Base-by-base conservation (phyloP, 768 basidiomycete species). In the Tubosaeta sp. region DNA sequence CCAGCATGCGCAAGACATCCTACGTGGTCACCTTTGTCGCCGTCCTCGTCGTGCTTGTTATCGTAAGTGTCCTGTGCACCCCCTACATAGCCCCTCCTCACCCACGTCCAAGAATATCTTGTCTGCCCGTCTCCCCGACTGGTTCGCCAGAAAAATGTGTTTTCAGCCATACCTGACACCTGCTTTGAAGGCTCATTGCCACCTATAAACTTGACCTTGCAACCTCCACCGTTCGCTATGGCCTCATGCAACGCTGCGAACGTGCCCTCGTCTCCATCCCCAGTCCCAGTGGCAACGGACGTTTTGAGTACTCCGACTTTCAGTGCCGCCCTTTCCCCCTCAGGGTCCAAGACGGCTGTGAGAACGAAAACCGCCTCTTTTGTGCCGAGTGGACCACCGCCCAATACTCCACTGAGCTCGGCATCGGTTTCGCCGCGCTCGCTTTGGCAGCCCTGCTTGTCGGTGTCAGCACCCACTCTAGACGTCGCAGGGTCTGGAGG, bases 401-500 rank as follows among this genome's bases (percentile, higher is more conserved):
- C 14, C 76, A 77, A 2, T 90, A 87, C 62, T 68, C 79, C 42
- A 73, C 77, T n/a, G 79, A 86, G 62, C 65, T 89, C 10, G 79
- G 79, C 39, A 73, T 82, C 29, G 83, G 86, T 3, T 85, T 86
- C 63, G 83, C 78, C 8, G 75, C 71, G 42, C 69, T 82, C 24
- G 79, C 85, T 4, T 67, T 86, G 32, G 60, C 75, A 1, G 71
- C 85, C 8, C 73, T 90, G 43, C 60, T 83, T 36, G 73, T 90
- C 51, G 87, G 88, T 4, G 75, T 87, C 18, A 86, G 78, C 60
- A 88, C 88, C 0, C 81, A 81, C 59, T 86, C 86, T 14, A 74
- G 87, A 45, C 74, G 88, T 56, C 74, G 86, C 51, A 79, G 88
- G 56, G 83, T 89, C 29, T 90, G 88, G 88, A 81, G 78, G 62